Percentiles rank a stretch among this genome's conserved stretches.
These are phyloP conservation scores for Fusarium sp. DNA, from an alignment of 2,329 filamentous ascomycete genomes.

Conservation along the genomic window DNA sequence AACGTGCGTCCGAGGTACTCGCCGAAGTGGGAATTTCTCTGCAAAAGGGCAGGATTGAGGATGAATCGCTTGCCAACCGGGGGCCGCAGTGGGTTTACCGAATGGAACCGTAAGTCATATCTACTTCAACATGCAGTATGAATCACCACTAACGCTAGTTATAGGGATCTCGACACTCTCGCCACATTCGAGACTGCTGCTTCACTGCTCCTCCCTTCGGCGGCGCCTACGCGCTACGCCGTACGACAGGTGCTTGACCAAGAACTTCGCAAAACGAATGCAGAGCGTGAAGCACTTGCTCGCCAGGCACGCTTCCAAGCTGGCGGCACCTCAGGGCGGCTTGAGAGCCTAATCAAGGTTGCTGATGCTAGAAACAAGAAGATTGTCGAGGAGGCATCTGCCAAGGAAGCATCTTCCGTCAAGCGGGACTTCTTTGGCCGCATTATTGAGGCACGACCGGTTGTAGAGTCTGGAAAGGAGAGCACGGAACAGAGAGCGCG, in stretches of 20 bases:
- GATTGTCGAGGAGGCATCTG: constrained; percentile 46
- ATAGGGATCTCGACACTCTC: constrained; percentile 79
- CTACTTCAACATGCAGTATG: neutral
- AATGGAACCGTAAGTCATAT: constrained; percentile 85
- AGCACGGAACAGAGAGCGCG: constrained; percentile 46
- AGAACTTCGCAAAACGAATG: constrained; percentile 82
- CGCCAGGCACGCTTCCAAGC: constrained; percentile 74
- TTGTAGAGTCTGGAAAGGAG: constrained; percentile 57
- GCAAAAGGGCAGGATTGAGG: constrained; percentile 83
- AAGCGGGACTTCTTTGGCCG: constrained; percentile 91
- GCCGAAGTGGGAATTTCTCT: constrained; percentile 84
- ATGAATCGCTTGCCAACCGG: constrained; percentile 68
- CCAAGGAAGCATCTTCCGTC: constrained; percentile 55
- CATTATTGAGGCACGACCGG: constrained; percentile 63
- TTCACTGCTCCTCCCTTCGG: constrained; percentile 66
- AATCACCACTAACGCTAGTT: constrained; percentile 18
- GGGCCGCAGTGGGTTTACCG: constrained; percentile 86
- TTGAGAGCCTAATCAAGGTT: constrained; percentile 46
- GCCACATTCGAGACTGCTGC: constrained; percentile 78
- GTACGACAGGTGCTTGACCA: constrained; percentile 94
- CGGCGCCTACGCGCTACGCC: constrained; percentile 86
- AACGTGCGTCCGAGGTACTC: constrained; percentile 83
- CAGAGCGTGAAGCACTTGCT: constrained; percentile 73
- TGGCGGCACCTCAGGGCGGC: constrained; percentile 50
- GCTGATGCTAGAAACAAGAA: constrained; percentile 50